Percentiles rank a stretch among this genome's conserved stretches.
Conservation (phyloP, 345 rosid genomes). For the Geranium rotundifolium region DNA sequence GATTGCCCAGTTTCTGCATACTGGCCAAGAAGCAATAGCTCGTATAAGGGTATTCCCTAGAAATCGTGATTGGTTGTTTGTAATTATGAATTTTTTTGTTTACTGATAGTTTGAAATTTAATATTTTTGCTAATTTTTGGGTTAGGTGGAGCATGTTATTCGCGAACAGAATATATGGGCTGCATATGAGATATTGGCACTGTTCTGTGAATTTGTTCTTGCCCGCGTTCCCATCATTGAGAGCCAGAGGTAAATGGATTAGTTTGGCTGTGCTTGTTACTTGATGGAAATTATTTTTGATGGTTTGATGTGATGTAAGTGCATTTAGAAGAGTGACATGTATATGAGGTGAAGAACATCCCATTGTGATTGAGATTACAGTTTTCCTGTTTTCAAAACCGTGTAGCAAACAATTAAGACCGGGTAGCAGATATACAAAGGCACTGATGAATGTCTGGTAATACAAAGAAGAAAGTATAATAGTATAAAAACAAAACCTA, state of each 20-base stretch:
- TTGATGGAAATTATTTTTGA: too few relatives aligned
- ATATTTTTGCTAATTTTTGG: conserved; percentile 1
- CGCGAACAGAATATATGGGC: conserved; percentile 75
- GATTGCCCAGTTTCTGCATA: conserved; percentile 86
- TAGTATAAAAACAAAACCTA: too few relatives aligned
- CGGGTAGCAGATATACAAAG: too few relatives aligned
- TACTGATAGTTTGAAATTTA: conserved; percentile 1
- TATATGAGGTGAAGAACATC: too few relatives aligned
- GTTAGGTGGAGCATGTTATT: conserved; percentile 90
- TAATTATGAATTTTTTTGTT: not conserved
- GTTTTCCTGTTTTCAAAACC: too few relatives aligned
- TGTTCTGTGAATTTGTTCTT: conserved; percentile 82
- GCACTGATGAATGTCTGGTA: too few relatives aligned
- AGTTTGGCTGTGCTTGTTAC: not conserved
- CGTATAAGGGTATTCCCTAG: conserved; percentile 55
- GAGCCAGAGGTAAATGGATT: conserved; percentile 50
- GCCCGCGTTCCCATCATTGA: conserved; percentile 84
- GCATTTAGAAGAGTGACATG: too few relatives aligned
- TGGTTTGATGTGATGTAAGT: too few relatives aligned
- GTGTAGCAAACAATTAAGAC: too few relatives aligned
- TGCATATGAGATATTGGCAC: conserved; percentile 79
- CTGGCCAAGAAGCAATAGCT: conserved; percentile 92
- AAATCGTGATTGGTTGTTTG: not conserved
- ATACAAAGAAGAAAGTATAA: too few relatives aligned
- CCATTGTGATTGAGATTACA: too few relatives aligned